phyloP scores from a whole-genome alignment of 805 yeast genomes.

The Lipomyces yamadae region DNA sequence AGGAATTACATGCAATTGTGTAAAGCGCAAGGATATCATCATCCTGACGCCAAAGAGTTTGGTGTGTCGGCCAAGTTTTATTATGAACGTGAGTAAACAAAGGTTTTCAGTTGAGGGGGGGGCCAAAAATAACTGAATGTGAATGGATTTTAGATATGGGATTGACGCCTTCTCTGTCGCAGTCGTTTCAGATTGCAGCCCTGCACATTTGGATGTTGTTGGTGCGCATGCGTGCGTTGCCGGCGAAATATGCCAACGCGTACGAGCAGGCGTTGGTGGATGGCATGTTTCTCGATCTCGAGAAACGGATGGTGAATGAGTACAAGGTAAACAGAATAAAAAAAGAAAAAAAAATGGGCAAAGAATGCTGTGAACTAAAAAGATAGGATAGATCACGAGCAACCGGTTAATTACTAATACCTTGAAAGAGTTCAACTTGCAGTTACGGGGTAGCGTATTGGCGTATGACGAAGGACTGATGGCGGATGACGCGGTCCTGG shows the following conservation, averaged over 20 bases:
- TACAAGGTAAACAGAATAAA: constrained; percentile 53
- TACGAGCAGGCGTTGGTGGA: constrained; percentile 93
- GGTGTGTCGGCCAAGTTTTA: constrained; percentile 79
- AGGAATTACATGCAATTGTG: constrained; percentile 84
- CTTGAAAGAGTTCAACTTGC: constrained; percentile 87
- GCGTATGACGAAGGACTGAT: constrained; percentile 93
- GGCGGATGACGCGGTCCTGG: constrained; percentile 60
- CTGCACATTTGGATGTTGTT: constrained; percentile 92
- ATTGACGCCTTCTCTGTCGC: constrained; percentile 86
- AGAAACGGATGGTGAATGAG: constrained; percentile 80
- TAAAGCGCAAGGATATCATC: constrained; percentile 69
- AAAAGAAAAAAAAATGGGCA: no score
- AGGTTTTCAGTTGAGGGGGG: not conserved
- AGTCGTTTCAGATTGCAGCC: constrained; percentile 92
- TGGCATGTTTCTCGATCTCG: constrained; percentile 87
- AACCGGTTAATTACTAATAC: constrained; percentile 83
- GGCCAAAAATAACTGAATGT: no score
- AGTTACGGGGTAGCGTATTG: constrained; percentile 84
- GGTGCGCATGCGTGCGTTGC: constrained; percentile 96
- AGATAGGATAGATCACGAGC: constrained; percentile 56
- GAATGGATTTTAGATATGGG: constrained; percentile 55
- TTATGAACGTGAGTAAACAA: constrained; percentile 55
- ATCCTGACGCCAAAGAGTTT: constrained; percentile 61
- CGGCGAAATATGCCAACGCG: constrained; percentile 81
- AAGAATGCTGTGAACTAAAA: not conserved